These are phyloP conservation scores for Sphaerobolus stellatus DNA, from an alignment of 1,284 basidiomycete species.

Conservation along the genomic window DNA sequence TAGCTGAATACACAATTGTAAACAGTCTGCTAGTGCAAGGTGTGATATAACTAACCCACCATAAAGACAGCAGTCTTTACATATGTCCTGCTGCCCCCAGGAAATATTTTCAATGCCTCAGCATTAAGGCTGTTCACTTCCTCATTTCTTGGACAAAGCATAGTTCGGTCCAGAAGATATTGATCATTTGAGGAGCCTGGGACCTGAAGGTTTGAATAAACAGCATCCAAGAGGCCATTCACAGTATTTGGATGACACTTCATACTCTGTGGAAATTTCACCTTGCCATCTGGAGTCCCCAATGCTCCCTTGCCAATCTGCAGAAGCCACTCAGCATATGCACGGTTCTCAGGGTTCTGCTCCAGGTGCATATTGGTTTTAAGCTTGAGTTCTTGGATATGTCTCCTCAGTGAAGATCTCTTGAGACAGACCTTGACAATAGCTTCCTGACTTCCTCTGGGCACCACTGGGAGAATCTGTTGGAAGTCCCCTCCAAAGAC, in stretches of 20 bases:
- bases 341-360: slow-evolving; percentile 16
- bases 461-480: slow-evolving; percentile 42
- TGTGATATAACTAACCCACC: no score
- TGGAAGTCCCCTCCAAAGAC: slow-evolving; percentile 45
- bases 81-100: no score
- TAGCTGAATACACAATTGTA: no score
- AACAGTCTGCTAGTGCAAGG: no score
- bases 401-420: slow-evolving; percentile 28
- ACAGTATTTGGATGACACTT: slow-evolving; percentile 13
- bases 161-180: slow-evolving; percentile 38
- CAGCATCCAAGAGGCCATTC: slow-evolving; percentile 20
- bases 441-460: slow-evolving; percentile 26
- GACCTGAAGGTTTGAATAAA: slow-evolving; percentile 27
- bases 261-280: slow-evolving; percentile 25
- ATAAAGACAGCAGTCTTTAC: no score
- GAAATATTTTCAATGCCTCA: slow-evolving; percentile 28
- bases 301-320: slow-evolving; percentile 29
- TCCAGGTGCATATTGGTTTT: slow-evolving; percentile 31
- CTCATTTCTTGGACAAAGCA: slow-evolving; percentile 37
- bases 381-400: slow-evolving; percentile 24
- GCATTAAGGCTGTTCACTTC: slow-evolving; percentile 37
- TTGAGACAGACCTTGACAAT: slow-evolving; percentile 31
- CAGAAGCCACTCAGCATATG: slow-evolving; percentile 34
- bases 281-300: slow-evolving; percentile 14
- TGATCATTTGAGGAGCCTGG: slow-evolving; percentile 25